A percentile compares a stretch with the other conserved stretches of the same genome.
These are phyloP conservation scores for Penicillium sp. DNA, from an alignment of 2,329 filamentous ascomycete species.

Conservation along the genomic window DNA sequence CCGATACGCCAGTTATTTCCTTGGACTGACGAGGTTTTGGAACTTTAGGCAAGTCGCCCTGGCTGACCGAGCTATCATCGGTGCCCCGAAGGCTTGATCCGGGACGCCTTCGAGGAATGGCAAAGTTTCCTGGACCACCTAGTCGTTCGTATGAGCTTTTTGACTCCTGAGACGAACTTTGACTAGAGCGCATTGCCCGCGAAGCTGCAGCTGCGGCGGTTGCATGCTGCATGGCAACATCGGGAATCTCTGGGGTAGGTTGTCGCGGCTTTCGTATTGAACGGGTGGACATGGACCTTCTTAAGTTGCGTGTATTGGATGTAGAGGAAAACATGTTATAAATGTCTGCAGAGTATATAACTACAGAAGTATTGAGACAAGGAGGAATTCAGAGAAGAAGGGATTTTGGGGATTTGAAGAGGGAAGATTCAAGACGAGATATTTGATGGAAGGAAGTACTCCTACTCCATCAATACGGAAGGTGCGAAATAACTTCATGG, in stretches of 20 bases:
- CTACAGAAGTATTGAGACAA: neutral
- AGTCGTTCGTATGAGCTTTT: constrained; percentile 31
- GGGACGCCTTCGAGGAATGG: constrained; percentile 28
- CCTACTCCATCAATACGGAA: neutral
- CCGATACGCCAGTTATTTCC: neutral
- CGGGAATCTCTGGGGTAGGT: constrained; percentile 30
- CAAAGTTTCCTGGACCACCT: constrained; percentile 29
- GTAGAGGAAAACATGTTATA: constrained; percentile 29
- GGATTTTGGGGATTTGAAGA: constrained; percentile 16
- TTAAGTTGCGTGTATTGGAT: constrained; percentile 33
- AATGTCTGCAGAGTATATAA: constrained; percentile 27
- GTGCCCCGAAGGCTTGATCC: constrained; percentile 18
- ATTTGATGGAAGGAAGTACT: neutral
- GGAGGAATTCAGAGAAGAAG: neutral
- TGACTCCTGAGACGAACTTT: constrained; percentile 29
- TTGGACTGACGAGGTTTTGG: constrained; percentile 7
- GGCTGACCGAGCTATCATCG: constrained; percentile 11
- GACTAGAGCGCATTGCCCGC: constrained; percentile 42
- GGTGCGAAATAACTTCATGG: neutral
- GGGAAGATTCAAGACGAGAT: neutral
- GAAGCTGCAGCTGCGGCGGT: constrained; percentile 40
- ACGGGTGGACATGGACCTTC: constrained; percentile 41
- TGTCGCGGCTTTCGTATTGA: constrained; percentile 36
- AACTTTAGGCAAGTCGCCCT: neutral
- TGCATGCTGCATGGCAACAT: constrained; percentile 36